Base-by-base conservation (phyloP, 108 stramenopile species). In the Craspedostauros australis region DNA sequence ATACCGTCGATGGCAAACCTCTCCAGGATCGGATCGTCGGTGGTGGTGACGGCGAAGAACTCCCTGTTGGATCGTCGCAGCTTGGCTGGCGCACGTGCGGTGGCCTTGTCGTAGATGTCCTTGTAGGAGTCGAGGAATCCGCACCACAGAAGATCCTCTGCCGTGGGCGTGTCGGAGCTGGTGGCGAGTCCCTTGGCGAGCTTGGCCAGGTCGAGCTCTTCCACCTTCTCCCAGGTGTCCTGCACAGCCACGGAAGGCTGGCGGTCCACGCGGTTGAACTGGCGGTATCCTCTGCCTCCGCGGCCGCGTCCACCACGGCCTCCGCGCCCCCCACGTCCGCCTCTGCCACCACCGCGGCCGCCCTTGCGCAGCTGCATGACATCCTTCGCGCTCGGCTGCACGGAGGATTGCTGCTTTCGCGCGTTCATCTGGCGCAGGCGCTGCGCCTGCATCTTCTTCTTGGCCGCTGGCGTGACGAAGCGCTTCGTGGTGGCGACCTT, bases 21-120 rank as follows among this genome's bases (percentile, higher is more conserved):
- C 62, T 96, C 95, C 46, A 99, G 73, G 28, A 96, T 88, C 8
- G 98, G 98, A 83, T 99, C 98, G 51, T 99, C 98, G 9, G 87
- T 95, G 6, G 96, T 95, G 24, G 95, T 95, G 25, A 96, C 95
- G 44, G 89, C 86, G 71, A 96, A 96, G 62, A 95, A 97, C 43
- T 84, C 86, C 64, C 79, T 89, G 54, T 87, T 89, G 50, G 88
- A 81, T 5, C 83, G 68, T 47, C 88, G 83, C 31, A 97, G 57
- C 6, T 79, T 73, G 1, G 59, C 67, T 8, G 86, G 77, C 31
- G 72, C 71, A 16, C 79, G 55, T 23, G 93, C 73, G 5, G 87
- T 74, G 32, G 91, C 72, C 77, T 91, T 88, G 47, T 99, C 98
- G 62, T 93, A 96, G 37, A 69, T 54, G 33, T 97, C 96, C 60